Evolutionary conservation across 1,284 basidiomycete genomes (phyloP).

Genomic region (Moesziomyces sp.): DNA sequence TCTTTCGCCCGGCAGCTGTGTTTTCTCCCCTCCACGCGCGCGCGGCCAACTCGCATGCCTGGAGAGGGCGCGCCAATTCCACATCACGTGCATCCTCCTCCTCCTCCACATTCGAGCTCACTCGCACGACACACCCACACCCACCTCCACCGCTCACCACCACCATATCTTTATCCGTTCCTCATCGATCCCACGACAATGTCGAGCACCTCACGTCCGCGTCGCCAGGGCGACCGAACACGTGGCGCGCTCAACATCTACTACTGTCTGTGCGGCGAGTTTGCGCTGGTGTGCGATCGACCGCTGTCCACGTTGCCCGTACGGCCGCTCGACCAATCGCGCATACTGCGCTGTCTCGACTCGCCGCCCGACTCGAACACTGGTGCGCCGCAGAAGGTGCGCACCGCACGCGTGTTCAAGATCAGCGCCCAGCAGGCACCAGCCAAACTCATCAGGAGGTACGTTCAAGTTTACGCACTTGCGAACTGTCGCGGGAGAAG

Average conservation of each 20-base stretch:
- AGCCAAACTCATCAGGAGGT: conserved; percentile 42
- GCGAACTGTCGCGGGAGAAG: background rate
- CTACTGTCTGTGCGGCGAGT: conserved; percentile 66
- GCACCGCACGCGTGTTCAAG: conserved; percentile 54
- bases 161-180: background rate
- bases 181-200: background rate
- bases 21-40: conserved; percentile 20
- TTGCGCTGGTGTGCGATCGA: conserved; percentile 57
- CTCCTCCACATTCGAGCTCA: conserved; percentile 14
- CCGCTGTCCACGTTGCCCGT: conserved; percentile 35
- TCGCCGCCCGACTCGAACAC: conserved; percentile 36
- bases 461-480: background rate
- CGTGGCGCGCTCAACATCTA: conserved; percentile 39
- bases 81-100: conserved; percentile 31
- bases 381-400: conserved; percentile 26
- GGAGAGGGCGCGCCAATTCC: no score
- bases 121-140: conserved; percentile 23
- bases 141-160: background rate
- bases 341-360: conserved; percentile 55
- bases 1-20: conserved; percentile 1
- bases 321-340: conserved; percentile 56
- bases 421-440: conserved; percentile 53
- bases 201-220: conserved; percentile 6
- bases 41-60: no score
- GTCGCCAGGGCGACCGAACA: background rate